Evolutionary conservation across 495 filamentous ascomycete species (phyloP).

Genomic region (Neurospora hispaniola): DNA sequence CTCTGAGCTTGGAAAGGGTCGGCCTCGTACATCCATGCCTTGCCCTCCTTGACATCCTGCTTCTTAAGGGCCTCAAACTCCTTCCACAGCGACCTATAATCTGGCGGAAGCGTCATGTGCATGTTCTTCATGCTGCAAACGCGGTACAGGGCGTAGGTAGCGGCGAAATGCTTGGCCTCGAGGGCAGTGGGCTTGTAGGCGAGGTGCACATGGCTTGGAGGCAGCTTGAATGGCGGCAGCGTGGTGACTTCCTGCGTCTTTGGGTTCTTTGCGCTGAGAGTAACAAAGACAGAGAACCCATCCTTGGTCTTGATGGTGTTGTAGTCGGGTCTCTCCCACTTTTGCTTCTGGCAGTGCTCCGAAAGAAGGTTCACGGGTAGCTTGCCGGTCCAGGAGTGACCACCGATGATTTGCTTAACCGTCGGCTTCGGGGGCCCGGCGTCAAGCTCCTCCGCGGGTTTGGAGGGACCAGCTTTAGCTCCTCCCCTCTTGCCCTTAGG

Average conservation of each 20-base stretch:
- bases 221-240: conserved; percentile 74
- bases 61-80: conserved; percentile 71
- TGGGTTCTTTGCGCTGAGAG: conserved; percentile 62
- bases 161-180: conserved; percentile 87
- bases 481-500: conserved; percentile 40
- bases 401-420: conserved; percentile 81
- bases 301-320: conserved; percentile 44
- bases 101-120: conserved; percentile 87
- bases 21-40: conserved; percentile 87
- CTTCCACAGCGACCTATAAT: conserved; percentile 81
- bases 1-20: conserved; percentile 78
- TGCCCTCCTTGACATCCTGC: conserved; percentile 62
- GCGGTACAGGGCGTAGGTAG: conserved; percentile 80
- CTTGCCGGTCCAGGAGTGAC: conserved; percentile 95
- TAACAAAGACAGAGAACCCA: conserved; percentile 69
- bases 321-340: conserved; percentile 92
- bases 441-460: conserved; percentile 23
- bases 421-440: conserved; percentile 59
- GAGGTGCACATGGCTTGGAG: conserved; percentile 57
- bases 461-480: conserved; percentile 24
- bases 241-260: conserved; percentile 69
- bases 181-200: conserved; percentile 61
- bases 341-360: conserved; percentile 90
- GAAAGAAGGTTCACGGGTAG: conserved; percentile 84
- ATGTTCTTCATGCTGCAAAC: conserved; percentile 91